Evolutionary conservation across 1,139 yeast genomes (phyloP).

Genomic region (Nakaseomyces uthaithaninus): DNA sequence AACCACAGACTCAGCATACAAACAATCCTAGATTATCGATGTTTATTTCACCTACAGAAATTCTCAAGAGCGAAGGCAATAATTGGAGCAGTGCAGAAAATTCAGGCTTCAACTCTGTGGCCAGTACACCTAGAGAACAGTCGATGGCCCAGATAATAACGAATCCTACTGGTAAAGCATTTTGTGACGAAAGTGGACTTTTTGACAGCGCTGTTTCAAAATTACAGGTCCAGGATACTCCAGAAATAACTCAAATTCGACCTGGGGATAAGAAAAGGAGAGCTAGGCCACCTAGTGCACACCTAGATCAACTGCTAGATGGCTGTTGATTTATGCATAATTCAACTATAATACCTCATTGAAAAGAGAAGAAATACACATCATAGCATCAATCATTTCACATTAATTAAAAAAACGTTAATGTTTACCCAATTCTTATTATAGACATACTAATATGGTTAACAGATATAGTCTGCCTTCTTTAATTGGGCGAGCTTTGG

Average conservation of each 20-base stretch:
- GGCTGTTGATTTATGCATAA: conserved; percentile 1
- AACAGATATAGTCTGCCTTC: too few relatives aligned
- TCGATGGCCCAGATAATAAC: conserved; percentile 8
- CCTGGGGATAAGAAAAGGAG: conserved; percentile 7
- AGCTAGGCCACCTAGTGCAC: conserved; percentile 20
- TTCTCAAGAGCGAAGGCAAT: conserved; percentile 17
- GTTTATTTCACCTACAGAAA: conserved; percentile 35
- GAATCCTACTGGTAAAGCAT: background rate
- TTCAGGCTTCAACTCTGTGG: conserved; percentile 7
- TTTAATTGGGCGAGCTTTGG: too few relatives aligned
- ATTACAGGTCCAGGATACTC: background rate
- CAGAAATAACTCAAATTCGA: conserved; percentile 2
- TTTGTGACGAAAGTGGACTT: background rate
- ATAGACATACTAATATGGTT: too few relatives aligned
- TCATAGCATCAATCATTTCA: too few relatives aligned
- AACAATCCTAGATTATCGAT: conserved; percentile 25
- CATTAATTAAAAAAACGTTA: too few relatives aligned
- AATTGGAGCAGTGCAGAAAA: conserved; percentile 8
- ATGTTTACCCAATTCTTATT: too few relatives aligned
- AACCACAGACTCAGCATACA: background rate
- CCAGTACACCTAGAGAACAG: conserved; percentile 9
- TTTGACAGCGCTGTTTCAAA: background rate
- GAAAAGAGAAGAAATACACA: too few relatives aligned
- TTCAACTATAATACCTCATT: too few relatives aligned
- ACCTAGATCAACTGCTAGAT: conserved; percentile 17